These are phyloP conservation scores for Xylariaceae sp. DNA, from an alignment of 2,329 filamentous ascomycete genomes.

Conservation along the genomic window DNA sequence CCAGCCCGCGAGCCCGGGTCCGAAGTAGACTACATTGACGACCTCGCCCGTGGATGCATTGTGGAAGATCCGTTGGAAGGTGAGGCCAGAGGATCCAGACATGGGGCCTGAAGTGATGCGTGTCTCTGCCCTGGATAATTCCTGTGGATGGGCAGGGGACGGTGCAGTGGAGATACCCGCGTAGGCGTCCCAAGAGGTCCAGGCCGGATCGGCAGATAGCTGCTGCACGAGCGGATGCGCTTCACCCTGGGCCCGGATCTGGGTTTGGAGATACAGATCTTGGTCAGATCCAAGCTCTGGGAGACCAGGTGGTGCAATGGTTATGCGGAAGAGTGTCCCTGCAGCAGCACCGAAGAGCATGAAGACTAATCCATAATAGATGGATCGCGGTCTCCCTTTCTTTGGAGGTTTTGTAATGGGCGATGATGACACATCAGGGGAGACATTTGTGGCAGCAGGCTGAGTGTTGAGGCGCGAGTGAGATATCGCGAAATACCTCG, in stretches of 20 bases:
- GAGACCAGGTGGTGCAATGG: constrained; percentile 40
- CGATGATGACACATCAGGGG: not conserved
- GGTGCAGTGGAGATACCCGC: constrained; percentile 12
- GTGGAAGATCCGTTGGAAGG: constrained; percentile 59
- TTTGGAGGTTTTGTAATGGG: constrained; percentile 22
- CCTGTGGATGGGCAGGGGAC: not conserved
- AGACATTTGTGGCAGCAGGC: not conserved
- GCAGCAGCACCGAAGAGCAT: constrained; percentile 37
- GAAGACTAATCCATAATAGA: constrained; percentile 34
- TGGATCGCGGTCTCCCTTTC: constrained; percentile 23
- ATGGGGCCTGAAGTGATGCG: constrained; percentile 41
- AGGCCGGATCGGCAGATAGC: constrained; percentile 40
- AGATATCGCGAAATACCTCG: constrained; percentile 12
- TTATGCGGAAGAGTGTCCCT: constrained; percentile 37
- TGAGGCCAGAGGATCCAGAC: constrained; percentile 38
- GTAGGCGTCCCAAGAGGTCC: constrained; percentile 41
- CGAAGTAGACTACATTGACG: constrained; percentile 63
- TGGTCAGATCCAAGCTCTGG: constrained; percentile 36
- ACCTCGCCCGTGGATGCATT: constrained; percentile 53
- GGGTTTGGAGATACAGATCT: constrained; percentile 38
- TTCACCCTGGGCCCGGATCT: constrained; percentile 40
- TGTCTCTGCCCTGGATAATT: constrained; percentile 2
- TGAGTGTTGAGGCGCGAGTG: not conserved
- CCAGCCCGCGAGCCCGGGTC: constrained; percentile 61
- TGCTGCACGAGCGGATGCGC: constrained; percentile 44